phyloP scores from a whole-genome alignment of 331 rosid species.

The Quercus tomentella region DNA sequence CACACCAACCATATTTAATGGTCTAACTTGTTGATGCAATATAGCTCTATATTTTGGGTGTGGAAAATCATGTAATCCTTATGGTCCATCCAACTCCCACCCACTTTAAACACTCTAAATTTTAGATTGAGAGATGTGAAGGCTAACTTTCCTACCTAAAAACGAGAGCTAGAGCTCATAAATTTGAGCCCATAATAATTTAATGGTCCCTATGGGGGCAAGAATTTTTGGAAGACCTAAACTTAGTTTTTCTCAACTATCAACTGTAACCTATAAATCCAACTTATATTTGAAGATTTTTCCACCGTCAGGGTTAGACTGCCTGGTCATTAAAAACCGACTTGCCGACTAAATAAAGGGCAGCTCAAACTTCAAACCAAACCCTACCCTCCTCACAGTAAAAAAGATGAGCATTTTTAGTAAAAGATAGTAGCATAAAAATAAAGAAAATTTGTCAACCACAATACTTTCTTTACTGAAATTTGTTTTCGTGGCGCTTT shows the following conservation, averaged over 20 bases:
- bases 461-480: background rate
- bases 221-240: background rate
- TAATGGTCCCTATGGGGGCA: background rate
- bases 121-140: background rate
- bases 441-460: too few species aligned
- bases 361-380: too few species aligned
- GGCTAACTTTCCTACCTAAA: background rate
- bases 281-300: background rate
- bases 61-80: background rate
- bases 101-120: background rate
- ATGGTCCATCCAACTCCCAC: slow-evolving; percentile 11
- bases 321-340: background rate
- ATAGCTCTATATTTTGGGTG: background rate
- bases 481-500: background rate
- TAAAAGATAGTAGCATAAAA: too few species aligned
- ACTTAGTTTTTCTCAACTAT: background rate
- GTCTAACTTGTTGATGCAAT: background rate
- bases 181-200: background rate
- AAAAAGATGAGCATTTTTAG: too few species aligned
- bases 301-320: background rate
- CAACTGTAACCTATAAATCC: background rate
- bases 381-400: too few species aligned
- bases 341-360: background rate
- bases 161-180: background rate
- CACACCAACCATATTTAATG: background rate